Conservation (phyloP, 768 basidiomycete species). For the Termitomyces eurrhizus region DNA sequence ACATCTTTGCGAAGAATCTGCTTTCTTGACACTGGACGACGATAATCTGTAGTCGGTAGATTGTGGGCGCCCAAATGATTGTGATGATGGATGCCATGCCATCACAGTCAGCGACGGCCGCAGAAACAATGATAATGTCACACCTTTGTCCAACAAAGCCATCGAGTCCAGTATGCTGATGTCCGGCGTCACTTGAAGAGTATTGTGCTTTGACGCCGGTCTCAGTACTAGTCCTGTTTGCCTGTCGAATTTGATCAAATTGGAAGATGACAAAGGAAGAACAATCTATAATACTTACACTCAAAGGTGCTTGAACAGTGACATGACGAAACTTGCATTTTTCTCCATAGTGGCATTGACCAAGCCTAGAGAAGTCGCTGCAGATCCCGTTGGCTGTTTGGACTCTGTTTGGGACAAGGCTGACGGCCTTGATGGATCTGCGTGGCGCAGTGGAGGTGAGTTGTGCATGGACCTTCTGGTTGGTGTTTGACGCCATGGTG, state of each 20-base stretch:
- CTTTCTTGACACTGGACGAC: background rate
- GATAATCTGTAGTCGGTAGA: background rate
- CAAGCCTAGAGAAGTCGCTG: background rate
- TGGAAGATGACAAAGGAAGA: background rate
- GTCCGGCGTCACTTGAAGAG: background rate
- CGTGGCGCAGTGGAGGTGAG: background rate
- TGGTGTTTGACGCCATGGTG: background rate
- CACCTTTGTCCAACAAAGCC: background rate
- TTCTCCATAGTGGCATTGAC: conserved; percentile 6
- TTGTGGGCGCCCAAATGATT: conserved; percentile 1
- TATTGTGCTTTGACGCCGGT: background rate
- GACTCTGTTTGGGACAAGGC: background rate
- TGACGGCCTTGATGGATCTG: background rate
- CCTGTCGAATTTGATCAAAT: background rate
- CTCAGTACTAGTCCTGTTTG: background rate
- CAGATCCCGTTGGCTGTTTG: background rate
- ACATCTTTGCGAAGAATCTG: background rate
- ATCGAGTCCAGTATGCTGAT: background rate
- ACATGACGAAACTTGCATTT: conserved; percentile 8
- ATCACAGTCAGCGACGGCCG: background rate
- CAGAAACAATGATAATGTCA: background rate
- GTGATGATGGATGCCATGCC: background rate
- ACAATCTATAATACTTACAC: background rate
- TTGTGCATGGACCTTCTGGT: background rate
- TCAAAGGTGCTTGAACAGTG: background rate